These are phyloP conservation scores for Alternaria alternata DNA, from an alignment of 2,329 filamentous ascomycete genomes.

Conservation along the genomic window DNA sequence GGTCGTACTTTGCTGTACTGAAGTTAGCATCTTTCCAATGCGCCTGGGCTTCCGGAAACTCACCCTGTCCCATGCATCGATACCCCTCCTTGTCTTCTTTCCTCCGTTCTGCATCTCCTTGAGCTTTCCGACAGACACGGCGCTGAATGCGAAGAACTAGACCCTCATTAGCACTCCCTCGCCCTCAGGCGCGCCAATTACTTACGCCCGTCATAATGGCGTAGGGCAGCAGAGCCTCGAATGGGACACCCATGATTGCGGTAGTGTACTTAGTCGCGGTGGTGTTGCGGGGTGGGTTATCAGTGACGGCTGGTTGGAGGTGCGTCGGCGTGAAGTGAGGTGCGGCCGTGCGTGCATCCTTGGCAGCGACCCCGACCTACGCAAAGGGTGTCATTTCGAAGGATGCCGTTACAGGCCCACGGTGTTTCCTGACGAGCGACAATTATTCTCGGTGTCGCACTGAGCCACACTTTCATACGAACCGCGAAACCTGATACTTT, in stretches of 20 bases:
- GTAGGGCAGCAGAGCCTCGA: constrained; percentile 71
- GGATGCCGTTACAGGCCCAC: constrained; percentile 27
- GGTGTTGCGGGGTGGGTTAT: constrained; percentile 30
- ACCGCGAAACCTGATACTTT: constrained; percentile 42
- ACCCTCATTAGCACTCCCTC: constrained; percentile 27
- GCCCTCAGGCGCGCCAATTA: constrained; percentile 26
- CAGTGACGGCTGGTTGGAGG: constrained; percentile 21
- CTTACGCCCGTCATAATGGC: constrained; percentile 69
- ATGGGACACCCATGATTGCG: constrained; percentile 69
- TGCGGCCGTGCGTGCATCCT: constrained; percentile 19
- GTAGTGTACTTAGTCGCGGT: constrained; percentile 33
- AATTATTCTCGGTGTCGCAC: constrained; percentile 48
- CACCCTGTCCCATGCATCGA: constrained; percentile 72
- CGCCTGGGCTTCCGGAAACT: constrained; percentile 38
- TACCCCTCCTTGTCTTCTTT: constrained; percentile 66
- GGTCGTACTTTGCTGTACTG: constrained; percentile 62
- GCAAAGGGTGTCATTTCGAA: constrained; percentile 39
- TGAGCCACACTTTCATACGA: constrained; percentile 35
- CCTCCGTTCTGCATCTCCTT: constrained; percentile 69
- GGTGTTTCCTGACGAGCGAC: constrained; percentile 34
- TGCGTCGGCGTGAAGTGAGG: constrained; percentile 26
- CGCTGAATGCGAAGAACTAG: constrained; percentile 69
- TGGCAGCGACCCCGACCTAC: constrained; percentile 30
- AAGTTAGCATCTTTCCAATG: constrained; percentile 51
- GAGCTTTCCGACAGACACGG: constrained; percentile 64